Evolutionary conservation across 805 yeast genomes (phyloP).

Genomic region (Ogataea saltuana): DNA sequence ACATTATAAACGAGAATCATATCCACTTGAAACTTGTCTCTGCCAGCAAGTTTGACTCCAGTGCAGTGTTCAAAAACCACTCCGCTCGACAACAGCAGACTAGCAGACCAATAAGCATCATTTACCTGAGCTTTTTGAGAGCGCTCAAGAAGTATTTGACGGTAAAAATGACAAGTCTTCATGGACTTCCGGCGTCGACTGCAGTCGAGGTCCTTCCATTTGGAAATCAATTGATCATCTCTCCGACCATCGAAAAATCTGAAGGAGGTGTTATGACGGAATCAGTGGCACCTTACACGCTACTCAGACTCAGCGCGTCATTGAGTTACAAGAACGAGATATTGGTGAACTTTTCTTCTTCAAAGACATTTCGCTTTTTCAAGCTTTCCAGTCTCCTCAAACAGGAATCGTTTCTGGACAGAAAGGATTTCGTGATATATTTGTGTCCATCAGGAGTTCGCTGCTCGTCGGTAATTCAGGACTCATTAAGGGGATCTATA

Average conservation of each 20-base stretch:
- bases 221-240: slow-evolving; percentile 45
- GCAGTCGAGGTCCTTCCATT: slow-evolving; percentile 46
- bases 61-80: slow-evolving; percentile 25
- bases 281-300: slow-evolving; percentile 20
- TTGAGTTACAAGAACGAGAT: slow-evolving; percentile 48
- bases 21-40: slow-evolving; percentile 29
- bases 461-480: slow-evolving; percentile 40
- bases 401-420: slow-evolving; percentile 21
- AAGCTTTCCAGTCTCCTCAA: slow-evolving; percentile 21
- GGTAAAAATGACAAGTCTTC: slow-evolving; percentile 24
- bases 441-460: slow-evolving; percentile 59
- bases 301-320: slow-evolving; percentile 49
- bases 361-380: slow-evolving; percentile 21
- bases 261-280: slow-evolving; percentile 2
- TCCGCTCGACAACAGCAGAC: slow-evolving; percentile 13
- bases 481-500: slow-evolving; percentile 37
- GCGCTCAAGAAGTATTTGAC: slow-evolving; percentile 47
- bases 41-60: slow-evolving; percentile 31
- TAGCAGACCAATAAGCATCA: slow-evolving; percentile 32
- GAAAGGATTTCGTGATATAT: slow-evolving; percentile 43
- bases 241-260: slow-evolving; percentile 28
- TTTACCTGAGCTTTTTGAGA: slow-evolving; percentile 49
- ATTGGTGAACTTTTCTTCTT: slow-evolving; percentile 36
- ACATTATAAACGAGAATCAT: slow-evolving; percentile 30
- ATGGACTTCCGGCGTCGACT: slow-evolving; percentile 28